Conservation (phyloP, 768 basidiomycete species). For the Boletales sp. region DNA sequence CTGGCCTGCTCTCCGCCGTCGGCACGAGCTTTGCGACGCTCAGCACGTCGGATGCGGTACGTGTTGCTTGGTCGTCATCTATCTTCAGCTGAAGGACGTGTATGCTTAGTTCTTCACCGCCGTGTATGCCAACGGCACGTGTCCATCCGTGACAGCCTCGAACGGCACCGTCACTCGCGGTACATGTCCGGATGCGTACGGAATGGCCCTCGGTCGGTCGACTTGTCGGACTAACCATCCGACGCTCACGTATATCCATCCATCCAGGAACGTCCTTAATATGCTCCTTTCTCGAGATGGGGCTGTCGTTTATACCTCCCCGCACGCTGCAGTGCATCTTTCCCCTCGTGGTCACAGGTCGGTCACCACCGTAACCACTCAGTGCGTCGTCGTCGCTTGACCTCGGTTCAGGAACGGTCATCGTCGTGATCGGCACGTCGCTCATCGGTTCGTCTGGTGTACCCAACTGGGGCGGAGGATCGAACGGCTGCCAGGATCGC, state of each 20-base stretch:
- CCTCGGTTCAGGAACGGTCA: slow-evolving; percentile 55
- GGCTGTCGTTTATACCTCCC: slow-evolving; percentile 69
- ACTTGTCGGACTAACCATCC: neutral
- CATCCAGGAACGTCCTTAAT: slow-evolving; percentile 65
- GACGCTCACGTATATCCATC: neutral
- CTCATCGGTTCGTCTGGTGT: slow-evolving; percentile 71
- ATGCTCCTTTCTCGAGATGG: slow-evolving; percentile 79
- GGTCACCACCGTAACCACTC: neutral
- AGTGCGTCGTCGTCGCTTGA: neutral
- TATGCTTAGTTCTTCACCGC: slow-evolving; percentile 59
- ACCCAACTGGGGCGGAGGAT: slow-evolving; percentile 82
- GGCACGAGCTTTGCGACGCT: slow-evolving; percentile 80
- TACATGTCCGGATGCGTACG: slow-evolving; percentile 78
- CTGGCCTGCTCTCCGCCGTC: slow-evolving; percentile 79
- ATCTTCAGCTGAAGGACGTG: neutral
- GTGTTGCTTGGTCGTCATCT: slow-evolving; percentile 14
- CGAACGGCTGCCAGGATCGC: slow-evolving; percentile 61
- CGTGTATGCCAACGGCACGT: slow-evolving; percentile 79
- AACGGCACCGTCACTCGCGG: slow-evolving; percentile 59
- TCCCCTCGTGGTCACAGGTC: slow-evolving; percentile 81
- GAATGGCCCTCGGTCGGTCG: slow-evolving; percentile 62
- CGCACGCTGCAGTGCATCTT: slow-evolving; percentile 63
- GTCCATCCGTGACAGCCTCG: slow-evolving; percentile 51
- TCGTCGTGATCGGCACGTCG: slow-evolving; percentile 76
- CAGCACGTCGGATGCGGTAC: slow-evolving; percentile 64